Evolutionary conservation across 2,329 filamentous ascomycete genomes (phyloP).

Genomic region (Trematosphaeria pertusa): DNA sequence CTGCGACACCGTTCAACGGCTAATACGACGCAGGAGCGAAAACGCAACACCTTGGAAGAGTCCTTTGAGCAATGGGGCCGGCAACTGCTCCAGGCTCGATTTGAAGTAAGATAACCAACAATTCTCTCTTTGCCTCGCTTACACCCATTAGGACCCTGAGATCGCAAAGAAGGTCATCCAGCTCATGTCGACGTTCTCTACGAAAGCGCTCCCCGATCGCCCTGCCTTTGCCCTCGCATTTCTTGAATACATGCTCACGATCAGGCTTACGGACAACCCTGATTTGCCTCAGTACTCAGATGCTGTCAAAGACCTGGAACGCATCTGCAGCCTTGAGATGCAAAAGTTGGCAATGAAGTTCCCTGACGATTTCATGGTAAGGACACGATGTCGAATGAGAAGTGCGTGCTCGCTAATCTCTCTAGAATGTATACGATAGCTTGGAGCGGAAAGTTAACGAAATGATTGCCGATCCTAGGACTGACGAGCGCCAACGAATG

Average conservation of each 20-base stretch:
- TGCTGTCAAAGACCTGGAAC: conserved; percentile 86
- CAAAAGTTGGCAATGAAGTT: conserved; percentile 89
- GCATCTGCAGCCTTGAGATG: conserved; percentile 83
- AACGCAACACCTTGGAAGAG: conserved; percentile 65
- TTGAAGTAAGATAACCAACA: conserved; percentile 55
- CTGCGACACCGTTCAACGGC: not conserved
- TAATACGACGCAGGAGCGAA: conserved; percentile 47
- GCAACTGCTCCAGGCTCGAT: conserved; percentile 71
- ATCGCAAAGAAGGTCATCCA: conserved; percentile 83
- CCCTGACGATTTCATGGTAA: conserved; percentile 83
- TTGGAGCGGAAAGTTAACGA: conserved; percentile 84
- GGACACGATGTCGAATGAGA: conserved; percentile 23
- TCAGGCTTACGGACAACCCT: conserved; percentile 75
- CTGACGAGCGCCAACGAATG: conserved; percentile 83
- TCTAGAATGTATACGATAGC: conserved; percentile 80
- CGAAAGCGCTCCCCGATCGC: conserved; percentile 77
- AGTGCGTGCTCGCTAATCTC: conserved; percentile 21
- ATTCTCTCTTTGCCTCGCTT: not conserved
- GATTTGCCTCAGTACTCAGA: conserved; percentile 80
- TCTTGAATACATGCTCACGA: conserved; percentile 87
- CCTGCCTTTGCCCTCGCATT: conserved; percentile 85
- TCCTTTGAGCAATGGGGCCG: conserved; percentile 76
- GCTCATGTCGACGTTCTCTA: conserved; percentile 83
- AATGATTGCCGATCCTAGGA: conserved; percentile 72
- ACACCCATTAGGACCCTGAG: conserved; percentile 67